Base-by-base conservation (phyloP, 257 asterid genomes). In the Salvia rosmarinus region DNA sequence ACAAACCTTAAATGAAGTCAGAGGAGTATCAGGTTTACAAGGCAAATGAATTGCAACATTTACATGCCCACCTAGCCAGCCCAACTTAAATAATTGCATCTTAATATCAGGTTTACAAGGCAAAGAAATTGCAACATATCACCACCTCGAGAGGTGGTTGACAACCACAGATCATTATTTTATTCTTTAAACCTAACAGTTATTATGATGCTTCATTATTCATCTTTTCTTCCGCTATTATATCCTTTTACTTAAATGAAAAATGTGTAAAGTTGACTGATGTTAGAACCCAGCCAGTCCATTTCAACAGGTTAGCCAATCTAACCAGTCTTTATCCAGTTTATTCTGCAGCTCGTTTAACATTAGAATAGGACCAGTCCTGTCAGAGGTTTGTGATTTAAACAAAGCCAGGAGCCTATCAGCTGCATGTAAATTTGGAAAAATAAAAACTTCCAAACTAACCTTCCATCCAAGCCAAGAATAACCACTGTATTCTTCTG, bases 401-500 rank as follows among this genome's bases (percentile, higher is more conserved):
- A 23, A 55, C 3, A 8, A 23, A n/a, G 7, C 37, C 61, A 11
- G 39, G 32, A 23, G 16, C 4, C 20, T 17, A 49, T 35, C 20
- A 51, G 63, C 14, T 65, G 35, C 28, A 67, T 21, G 13, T 0
- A 8, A 42, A 28, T 49, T 25, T 49, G 23, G 6, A 70, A 40
- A 21, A 60, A 30, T 16, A 44, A 20, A 32, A 43, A 43, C 28
- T 52, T 61, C 43, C 30, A 43, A 52, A 35, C 17, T 72, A 66
- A 92, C 98, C 96, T 89, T 77, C 98, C 98, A 86, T 93, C 95
- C 86, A 89, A 79, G 86, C 97, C 96, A 73, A 93, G 92, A 80
- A 93, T 86, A 32, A 89, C 87, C 62, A 90, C 86, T 4, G 97
- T 90, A 71, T 90, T 88, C 80, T 87, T 89, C 77, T 87, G 93